A percentile compares a stretch with the other conserved stretches of the same genome.
Evolutionary conservation across 2,329 filamentous ascomycete genomes (phyloP).

Genomic region (Nemania sp.): DNA sequence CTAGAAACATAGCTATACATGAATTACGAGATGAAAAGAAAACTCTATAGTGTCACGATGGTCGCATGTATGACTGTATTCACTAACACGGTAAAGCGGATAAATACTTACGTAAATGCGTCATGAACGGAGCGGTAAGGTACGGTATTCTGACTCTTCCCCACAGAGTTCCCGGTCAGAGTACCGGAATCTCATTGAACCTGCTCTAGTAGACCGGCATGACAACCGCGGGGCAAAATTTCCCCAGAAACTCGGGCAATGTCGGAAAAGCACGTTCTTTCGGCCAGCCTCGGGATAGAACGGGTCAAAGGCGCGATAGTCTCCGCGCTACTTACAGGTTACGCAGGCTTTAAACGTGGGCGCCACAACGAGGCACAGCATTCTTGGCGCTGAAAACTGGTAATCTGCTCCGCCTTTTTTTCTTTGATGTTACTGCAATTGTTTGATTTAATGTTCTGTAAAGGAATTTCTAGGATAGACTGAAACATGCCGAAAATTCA

Average conservation of each 20-base stretch:
- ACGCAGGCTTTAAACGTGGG: too few species aligned
- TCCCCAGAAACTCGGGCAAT: conserved; percentile 29
- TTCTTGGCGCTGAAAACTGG: background rate
- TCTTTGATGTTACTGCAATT: too few species aligned
- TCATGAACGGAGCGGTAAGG: background rate
- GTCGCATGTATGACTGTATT: too few species aligned
- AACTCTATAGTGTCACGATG: conserved; percentile 25
- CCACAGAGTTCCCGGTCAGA: background rate
- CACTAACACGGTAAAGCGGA: conserved; percentile 2
- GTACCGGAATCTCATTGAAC: conserved; percentile 1
- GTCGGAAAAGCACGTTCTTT: conserved; percentile 18
- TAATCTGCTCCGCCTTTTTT: too few species aligned
- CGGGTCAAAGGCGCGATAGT: too few species aligned
- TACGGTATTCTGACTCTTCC: too few species aligned
- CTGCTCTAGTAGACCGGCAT: background rate
- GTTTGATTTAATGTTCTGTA: too few species aligned
- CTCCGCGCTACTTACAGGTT: too few species aligned
- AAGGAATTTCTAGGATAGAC: too few species aligned
- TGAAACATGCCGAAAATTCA: too few species aligned
- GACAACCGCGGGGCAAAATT: background rate
- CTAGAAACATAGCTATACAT: background rate
- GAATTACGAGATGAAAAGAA: background rate
- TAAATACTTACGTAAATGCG: conserved; percentile 13
- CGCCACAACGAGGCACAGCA: conserved; percentile 1
- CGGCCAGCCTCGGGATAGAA: conserved; percentile 21